Base-by-base conservation (phyloP, 768 basidiomycete species). In the Candolleomyces eurysporus region DNA sequence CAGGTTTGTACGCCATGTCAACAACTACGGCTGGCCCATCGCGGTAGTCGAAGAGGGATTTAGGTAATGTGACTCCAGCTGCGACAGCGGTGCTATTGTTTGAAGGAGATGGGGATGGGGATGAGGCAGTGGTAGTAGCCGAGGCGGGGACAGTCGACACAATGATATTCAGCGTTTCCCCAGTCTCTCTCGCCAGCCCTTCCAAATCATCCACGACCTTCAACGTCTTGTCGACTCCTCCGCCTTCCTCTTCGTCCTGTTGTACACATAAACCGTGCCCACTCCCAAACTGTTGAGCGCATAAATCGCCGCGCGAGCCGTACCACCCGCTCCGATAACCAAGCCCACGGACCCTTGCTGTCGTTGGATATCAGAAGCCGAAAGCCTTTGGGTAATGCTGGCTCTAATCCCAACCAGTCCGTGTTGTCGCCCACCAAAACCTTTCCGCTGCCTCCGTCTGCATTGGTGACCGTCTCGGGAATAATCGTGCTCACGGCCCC, bases 401-500 rank as follows among this genome's bases (percentile, higher is more conserved):
- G 86, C 79, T 16, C 81, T 81, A 66, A 99, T 96, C 0, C 96
- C 51, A 92, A 74, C 90, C 96, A 98, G 69, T 98, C 97, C 0
- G 96, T 97, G 76, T 98, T 99, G 69, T 98, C 95, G 2, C 97
- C 97, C 48, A 84, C 79, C 17, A 98, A 78, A n/a, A 81, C 76
- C 9, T 75, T 74, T 11, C 69, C 69, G 2, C 69, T 69, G 2
- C 74, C 69, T 2, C 82, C 83, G 36, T 77, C 75, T 43, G 42
- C 42, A 1, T 74, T 69, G 8, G 73, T 68, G 9, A 69, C 73
- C 3, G 68, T 66, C 3, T 71, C 40, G 50, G 90, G 88, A 17
- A 94, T 81, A 72, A 98, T 84, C 48, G 96, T 98, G 73, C 98
- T 98, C 64, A 98, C 93, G 0, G 97, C 97, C 0, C 97, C 97